Evolutionary conservation across 148 eudicot genomes (phyloP).

Genomic region (Amaranthus hypochondriacus): DNA sequence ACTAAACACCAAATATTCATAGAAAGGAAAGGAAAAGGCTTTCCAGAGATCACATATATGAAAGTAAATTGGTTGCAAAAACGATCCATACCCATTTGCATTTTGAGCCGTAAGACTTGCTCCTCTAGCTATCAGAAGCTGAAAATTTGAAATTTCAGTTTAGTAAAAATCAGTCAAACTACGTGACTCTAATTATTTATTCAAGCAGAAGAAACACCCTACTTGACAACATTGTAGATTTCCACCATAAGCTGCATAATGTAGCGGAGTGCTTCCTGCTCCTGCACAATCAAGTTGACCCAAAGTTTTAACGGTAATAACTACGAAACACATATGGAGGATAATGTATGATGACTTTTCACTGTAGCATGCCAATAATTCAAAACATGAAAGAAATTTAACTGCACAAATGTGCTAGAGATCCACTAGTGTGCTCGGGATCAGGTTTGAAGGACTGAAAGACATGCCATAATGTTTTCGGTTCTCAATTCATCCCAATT

Average conservation of each 20-base stretch:
- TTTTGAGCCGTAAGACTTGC: constrained; percentile 59
- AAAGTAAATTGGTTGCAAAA: constrained; percentile 4
- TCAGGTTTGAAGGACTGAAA: not conserved
- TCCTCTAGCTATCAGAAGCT: constrained; percentile 76
- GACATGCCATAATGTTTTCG: not conserved
- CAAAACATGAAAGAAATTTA: not conserved
- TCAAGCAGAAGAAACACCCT: constrained; percentile 12
- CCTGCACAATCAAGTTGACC: constrained; percentile 40
- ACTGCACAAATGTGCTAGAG: not conserved
- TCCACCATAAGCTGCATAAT: constrained; percentile 94
- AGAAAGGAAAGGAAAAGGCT: not conserved
- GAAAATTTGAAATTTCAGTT: constrained; percentile 17
- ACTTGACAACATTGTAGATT: constrained; percentile 89
- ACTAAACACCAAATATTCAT: not conserved
- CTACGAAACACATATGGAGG: not conserved
- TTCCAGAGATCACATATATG: not conserved
- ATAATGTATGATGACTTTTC: no score
- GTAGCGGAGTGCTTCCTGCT: constrained; percentile 91
- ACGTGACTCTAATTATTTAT: not conserved
- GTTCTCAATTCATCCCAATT: not conserved
- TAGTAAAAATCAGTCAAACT: constrained; percentile 7
- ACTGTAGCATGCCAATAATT: not conserved
- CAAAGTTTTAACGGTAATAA: not conserved
- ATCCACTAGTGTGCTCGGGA: not conserved
- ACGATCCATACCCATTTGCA: constrained; percentile 62